phyloP scores from a whole-genome alignment of 2,329 filamentous ascomycete genomes.

The Immersiporthe knoxdaviesiana region DNA sequence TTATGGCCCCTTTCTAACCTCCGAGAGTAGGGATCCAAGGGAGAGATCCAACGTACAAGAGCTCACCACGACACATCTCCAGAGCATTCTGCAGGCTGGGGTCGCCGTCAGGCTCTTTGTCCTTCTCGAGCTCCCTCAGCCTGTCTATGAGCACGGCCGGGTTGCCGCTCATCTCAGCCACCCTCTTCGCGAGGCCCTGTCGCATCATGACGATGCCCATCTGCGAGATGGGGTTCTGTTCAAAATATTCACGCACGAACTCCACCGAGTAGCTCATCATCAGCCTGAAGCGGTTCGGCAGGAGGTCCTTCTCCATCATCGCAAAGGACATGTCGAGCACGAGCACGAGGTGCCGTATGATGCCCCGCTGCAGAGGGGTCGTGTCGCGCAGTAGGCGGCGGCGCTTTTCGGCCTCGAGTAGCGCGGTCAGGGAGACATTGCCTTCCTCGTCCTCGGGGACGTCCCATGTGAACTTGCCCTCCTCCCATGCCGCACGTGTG shows the following conservation, averaged over 20 bases:
- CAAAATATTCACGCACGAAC: slow-evolving; percentile 94
- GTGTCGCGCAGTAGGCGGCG: slow-evolving; percentile 85
- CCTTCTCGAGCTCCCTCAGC: slow-evolving; percentile 67
- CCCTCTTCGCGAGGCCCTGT: slow-evolving; percentile 82
- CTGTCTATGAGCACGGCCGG: slow-evolving; percentile 84
- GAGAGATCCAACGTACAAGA: slow-evolving; percentile 65
- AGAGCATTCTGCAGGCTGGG: slow-evolving; percentile 91
- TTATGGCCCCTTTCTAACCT: not conserved
- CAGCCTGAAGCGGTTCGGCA: slow-evolving; percentile 83
- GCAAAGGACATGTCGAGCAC: slow-evolving; percentile 90
- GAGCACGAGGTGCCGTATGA: slow-evolving; percentile 93
- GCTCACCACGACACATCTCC: slow-evolving; percentile 87
- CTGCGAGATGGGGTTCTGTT: slow-evolving; percentile 98
- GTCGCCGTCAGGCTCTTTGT: slow-evolving; percentile 71
- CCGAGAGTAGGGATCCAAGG: not conserved
- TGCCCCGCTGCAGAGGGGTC: slow-evolving; percentile 91
- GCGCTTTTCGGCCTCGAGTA: slow-evolving; percentile 82
- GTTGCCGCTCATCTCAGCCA: slow-evolving; percentile 91
- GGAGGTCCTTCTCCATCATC: slow-evolving; percentile 93
- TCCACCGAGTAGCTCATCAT: slow-evolving; percentile 81
- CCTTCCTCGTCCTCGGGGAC: slow-evolving; percentile 81
- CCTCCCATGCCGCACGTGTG: slow-evolving; percentile 65
- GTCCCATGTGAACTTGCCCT: slow-evolving; percentile 71
- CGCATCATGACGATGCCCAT: slow-evolving; percentile 91
- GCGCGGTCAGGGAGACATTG: slow-evolving; percentile 73